Evolutionary conservation across 495 filamentous ascomycete genomes (phyloP).

Genomic region (Penicillium psychrofluorescens): DNA sequence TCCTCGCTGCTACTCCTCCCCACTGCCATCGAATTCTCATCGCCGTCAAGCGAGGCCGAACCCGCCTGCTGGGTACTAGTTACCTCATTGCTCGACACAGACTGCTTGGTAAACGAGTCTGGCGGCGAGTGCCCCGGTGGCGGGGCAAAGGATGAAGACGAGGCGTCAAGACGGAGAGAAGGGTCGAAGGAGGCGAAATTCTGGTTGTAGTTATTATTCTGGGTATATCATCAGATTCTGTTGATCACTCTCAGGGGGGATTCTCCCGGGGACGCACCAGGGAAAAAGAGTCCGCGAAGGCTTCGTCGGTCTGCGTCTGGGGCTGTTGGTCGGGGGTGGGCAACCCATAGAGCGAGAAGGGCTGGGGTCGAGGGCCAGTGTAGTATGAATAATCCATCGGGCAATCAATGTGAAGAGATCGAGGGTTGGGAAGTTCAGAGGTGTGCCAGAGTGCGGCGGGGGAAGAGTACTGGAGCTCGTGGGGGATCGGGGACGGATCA

Average conservation of each 20-base stretch:
- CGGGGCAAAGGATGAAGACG: slow-evolving; percentile 20
- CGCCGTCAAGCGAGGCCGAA: slow-evolving; percentile 24
- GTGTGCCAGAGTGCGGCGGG: background rate
- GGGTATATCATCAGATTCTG: background rate
- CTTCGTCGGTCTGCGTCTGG: slow-evolving; percentile 14
- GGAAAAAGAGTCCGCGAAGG: slow-evolving; percentile 21
- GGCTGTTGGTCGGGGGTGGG: slow-evolving; percentile 29
- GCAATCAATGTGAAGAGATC: background rate
- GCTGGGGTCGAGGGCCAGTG: slow-evolving; percentile 21
- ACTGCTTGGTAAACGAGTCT: slow-evolving; percentile 34
- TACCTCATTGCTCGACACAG: slow-evolving; percentile 26
- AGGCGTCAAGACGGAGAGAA: slow-evolving; percentile 25
- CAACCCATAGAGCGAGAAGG: slow-evolving; percentile 30
- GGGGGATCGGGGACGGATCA: no score
- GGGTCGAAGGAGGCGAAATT: slow-evolving; percentile 35
- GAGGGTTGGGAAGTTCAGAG: slow-evolving; percentile 1
- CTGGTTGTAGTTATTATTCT: slow-evolving; percentile 18
- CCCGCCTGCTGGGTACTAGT: slow-evolving; percentile 11
- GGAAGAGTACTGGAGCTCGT: no score
- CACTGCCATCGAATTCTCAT: slow-evolving; percentile 18
- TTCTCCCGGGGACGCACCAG: slow-evolving; percentile 10
- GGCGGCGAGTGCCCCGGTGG: slow-evolving; percentile 37
- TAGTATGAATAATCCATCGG: slow-evolving; percentile 39
- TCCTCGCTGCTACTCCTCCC: slow-evolving; percentile 51
- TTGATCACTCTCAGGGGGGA: background rate